Percentiles rank a stretch among this genome's conserved stretches.
phyloP scores from a whole-genome alignment of 768 basidiomycete species.

The Filobasidium wieringae region DNA sequence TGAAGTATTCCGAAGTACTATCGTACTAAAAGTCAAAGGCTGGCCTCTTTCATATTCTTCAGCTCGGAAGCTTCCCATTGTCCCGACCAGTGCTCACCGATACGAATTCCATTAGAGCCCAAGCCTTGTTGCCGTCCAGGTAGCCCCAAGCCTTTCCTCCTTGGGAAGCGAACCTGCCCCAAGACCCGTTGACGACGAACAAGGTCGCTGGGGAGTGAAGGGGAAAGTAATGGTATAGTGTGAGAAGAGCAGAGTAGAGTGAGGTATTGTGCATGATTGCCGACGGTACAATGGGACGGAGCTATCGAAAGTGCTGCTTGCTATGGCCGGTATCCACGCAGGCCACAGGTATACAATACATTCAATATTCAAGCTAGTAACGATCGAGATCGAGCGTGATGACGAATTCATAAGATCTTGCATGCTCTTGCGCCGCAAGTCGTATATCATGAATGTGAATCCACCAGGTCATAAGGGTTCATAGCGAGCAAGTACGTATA shows the following conservation, averaged over 20 bases:
- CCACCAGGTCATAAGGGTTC: no score
- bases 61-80: neutral
- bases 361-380: no score
- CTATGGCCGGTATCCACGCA: no score
- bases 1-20: slow-evolving; percentile 6
- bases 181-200: slow-evolving; percentile 59
- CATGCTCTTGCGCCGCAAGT: no score
- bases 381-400: no score
- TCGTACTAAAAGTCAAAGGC: slow-evolving; percentile 28
- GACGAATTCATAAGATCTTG: no score
- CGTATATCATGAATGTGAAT: no score
- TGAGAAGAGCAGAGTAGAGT: slow-evolving; percentile 4
- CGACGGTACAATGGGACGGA: no score
- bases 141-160: slow-evolving; percentile 1
- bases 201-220: slow-evolving; percentile 32
- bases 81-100: slow-evolving; percentile 19
- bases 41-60: neutral
- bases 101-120: slow-evolving; percentile 34
- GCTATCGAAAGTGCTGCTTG: no score
- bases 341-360: no score
- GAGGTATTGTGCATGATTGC: no score
- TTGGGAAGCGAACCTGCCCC: slow-evolving; percentile 55
- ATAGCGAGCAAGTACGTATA: no score
- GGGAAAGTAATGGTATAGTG: slow-evolving; percentile 31
- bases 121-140: slow-evolving; percentile 30